A percentile compares a stretch with the other conserved stretches of the same genome.
Conservation (phyloP, 371 early-diverging fungal genomes). For the Saksenaea oblongispora region DNA sequence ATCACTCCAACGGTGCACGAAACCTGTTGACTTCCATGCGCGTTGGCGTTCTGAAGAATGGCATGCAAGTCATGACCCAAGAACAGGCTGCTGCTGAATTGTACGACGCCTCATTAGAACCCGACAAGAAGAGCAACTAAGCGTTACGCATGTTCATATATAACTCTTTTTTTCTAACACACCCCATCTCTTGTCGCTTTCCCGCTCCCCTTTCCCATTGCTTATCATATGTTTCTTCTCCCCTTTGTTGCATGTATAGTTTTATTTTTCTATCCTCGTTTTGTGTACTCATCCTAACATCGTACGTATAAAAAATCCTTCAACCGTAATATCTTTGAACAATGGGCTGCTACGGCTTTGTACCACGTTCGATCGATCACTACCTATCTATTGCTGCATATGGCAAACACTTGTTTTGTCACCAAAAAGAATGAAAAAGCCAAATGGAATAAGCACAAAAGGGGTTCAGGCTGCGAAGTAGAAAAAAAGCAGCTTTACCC, state of each 20-base stretch:
- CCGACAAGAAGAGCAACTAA: neutral
- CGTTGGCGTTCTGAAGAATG: conserved; percentile 58
- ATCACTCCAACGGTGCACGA: conserved; percentile 82
- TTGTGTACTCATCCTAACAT: neutral
- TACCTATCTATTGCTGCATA: too few species aligned
- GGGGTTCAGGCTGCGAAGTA: too few species aligned
- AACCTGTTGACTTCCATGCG: conserved; percentile 77
- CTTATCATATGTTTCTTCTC: neutral
- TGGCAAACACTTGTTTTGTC: too few species aligned
- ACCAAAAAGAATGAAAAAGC: too few species aligned
- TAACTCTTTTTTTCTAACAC: neutral
- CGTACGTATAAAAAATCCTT: neutral
- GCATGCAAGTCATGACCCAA: neutral
- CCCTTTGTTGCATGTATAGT: neutral
- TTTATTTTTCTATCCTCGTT: neutral
- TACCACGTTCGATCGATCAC: too few species aligned
- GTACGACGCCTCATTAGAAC: neutral
- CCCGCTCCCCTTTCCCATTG: neutral
- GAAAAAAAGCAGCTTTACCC: too few species aligned
- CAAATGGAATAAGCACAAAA: too few species aligned
- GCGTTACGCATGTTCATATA: too few species aligned
- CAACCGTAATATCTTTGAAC: too few species aligned
- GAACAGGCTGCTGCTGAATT: neutral
- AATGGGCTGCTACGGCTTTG: too few species aligned
- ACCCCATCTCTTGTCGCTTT: neutral